These are phyloP conservation scores for Pleurotus citrinopileatus DNA, from an alignment of 768 basidiomycete genomes.

Conservation along the genomic window DNA sequence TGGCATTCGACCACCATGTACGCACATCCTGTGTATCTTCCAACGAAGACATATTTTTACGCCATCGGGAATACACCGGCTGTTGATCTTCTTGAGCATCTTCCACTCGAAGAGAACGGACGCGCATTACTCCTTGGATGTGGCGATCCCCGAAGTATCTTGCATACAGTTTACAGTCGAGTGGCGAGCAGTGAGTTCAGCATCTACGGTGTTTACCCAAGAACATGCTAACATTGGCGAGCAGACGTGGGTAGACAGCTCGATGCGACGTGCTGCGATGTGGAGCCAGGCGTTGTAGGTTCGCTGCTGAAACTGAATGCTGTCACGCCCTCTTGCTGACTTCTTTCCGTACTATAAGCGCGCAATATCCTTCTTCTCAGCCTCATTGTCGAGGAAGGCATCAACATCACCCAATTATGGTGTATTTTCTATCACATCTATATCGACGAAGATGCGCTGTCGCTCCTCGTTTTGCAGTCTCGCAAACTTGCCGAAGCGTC, in stretches of 20 bases:
- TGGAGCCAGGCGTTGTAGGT: constrained; percentile 47
- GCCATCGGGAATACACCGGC: constrained; percentile 60
- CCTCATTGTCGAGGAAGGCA: constrained; percentile 32
- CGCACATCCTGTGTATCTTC: constrained; percentile 41
- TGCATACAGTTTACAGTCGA: constrained; percentile 41
- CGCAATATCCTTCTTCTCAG: constrained; percentile 47
- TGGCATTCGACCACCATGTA: constrained; percentile 35
- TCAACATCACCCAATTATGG: constrained; percentile 27
- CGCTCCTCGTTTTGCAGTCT: constrained; percentile 35
- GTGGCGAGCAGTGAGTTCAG: constrained; percentile 15
- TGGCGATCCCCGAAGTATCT: constrained; percentile 52
- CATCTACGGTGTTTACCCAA: background rate
- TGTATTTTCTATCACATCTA: constrained; percentile 49
- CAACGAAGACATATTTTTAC: constrained; percentile 48
- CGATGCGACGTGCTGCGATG: constrained; percentile 52
- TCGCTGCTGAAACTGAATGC: constrained; percentile 1
- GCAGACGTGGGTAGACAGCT: constrained; percentile 24
- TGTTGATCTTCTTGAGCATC: constrained; percentile 41
- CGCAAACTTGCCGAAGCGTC: constrained; percentile 32
- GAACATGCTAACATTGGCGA: no score
- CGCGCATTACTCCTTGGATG: constrained; percentile 53
- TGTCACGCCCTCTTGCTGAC: background rate
- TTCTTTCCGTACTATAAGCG: constrained; percentile 32
- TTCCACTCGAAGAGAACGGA: constrained; percentile 45
- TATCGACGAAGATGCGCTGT: constrained; percentile 32